A percentile compares a stretch with the other conserved stretches of the same genome.
Evolutionary conservation across 2,329 filamentous ascomycete genomes (phyloP).

Genomic region (Nothophaeocryptopus gaeumannii): DNA sequence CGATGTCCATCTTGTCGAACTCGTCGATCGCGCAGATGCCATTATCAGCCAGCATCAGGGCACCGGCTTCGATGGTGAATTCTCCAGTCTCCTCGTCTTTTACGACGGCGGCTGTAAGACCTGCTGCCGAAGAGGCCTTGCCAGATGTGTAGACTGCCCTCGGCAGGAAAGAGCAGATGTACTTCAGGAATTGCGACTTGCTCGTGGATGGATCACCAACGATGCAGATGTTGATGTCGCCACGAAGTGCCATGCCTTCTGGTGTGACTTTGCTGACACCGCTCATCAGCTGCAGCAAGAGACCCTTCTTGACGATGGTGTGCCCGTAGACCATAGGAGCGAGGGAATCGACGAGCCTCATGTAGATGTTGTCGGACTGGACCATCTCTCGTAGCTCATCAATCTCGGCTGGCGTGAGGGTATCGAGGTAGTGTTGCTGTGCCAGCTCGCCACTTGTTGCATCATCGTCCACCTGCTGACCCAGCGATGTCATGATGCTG

Average conservation of each 20-base stretch:
- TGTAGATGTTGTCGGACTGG: conserved; percentile 92
- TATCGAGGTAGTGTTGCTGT: conserved; percentile 81
- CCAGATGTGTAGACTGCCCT: conserved; percentile 96
- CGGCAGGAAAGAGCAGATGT: conserved; percentile 94
- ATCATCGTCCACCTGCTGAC: conserved; percentile 63
- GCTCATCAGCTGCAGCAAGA: conserved; percentile 92
- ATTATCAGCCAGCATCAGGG: conserved; percentile 93
- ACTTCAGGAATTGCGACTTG: conserved; percentile 97
- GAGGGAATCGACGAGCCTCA: conserved; percentile 85
- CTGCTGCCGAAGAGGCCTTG: conserved; percentile 93
- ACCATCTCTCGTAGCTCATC: conserved; percentile 91
- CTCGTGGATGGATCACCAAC: conserved; percentile 96
- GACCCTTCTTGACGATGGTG: conserved; percentile 94
- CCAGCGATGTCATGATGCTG: conserved; percentile 82
- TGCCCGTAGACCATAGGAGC: conserved; percentile 97
- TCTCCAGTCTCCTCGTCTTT: conserved; percentile 99
- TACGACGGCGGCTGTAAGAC: conserved; percentile 93
- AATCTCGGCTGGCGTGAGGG: conserved; percentile 81
- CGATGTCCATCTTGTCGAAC: conserved; percentile 99
- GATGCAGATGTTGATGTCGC: conserved; percentile 98
- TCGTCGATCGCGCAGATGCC: conserved; percentile 98
- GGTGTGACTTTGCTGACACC: conserved; percentile 88
- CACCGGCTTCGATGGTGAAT: conserved; percentile 97
- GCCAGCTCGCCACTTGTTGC: conserved; percentile 75
- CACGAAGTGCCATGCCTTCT: conserved; percentile 92